Conservation (phyloP, 2,329 filamentous ascomycete genomes). For the Exophiala bonariae region DNA sequence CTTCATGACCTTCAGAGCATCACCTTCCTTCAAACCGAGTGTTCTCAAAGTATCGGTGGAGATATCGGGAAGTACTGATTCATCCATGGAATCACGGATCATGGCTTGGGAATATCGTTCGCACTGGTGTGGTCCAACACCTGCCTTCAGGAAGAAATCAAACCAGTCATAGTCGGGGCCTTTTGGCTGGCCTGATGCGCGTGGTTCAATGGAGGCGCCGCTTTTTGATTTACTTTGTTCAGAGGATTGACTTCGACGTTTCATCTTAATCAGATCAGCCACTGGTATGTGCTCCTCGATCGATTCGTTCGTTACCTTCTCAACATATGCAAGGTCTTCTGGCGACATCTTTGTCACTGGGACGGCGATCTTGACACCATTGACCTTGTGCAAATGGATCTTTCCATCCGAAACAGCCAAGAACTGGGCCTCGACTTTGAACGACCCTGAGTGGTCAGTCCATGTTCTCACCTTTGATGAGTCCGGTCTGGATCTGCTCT, state of each 20-base stretch:
- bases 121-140: slow-evolving; percentile 88
- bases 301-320: slow-evolving; percentile 80
- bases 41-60: slow-evolving; percentile 79
- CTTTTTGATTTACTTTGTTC: slow-evolving; percentile 43
- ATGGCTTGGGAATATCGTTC: slow-evolving; percentile 93
- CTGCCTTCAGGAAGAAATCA: slow-evolving; percentile 92
- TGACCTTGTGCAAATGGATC: slow-evolving; percentile 96
- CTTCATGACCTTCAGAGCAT: slow-evolving; percentile 94
- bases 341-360: slow-evolving; percentile 94
- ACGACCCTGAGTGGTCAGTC: slow-evolving; percentile 93
- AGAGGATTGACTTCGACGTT: slow-evolving; percentile 37
- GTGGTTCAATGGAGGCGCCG: slow-evolving; percentile 35
- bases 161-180: slow-evolving; percentile 91
- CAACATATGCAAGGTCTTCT: slow-evolving; percentile 93
- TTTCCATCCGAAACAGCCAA: slow-evolving; percentile 92
- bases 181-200: slow-evolving; percentile 25
- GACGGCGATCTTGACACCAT: slow-evolving; percentile 97
- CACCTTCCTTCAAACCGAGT: slow-evolving; percentile 90
- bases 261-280: slow-evolving; percentile 68
- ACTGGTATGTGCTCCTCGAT: slow-evolving; percentile 90
- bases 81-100: slow-evolving; percentile 88
- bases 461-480: slow-evolving; percentile 79
- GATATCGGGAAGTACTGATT: slow-evolving; percentile 87
- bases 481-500: slow-evolving; percentile 72
- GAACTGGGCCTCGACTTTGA: slow-evolving; percentile 97